These are phyloP conservation scores for Hypoxylon sp. DNA, from an alignment of 2,329 filamentous ascomycete species.

Conservation along the genomic window DNA sequence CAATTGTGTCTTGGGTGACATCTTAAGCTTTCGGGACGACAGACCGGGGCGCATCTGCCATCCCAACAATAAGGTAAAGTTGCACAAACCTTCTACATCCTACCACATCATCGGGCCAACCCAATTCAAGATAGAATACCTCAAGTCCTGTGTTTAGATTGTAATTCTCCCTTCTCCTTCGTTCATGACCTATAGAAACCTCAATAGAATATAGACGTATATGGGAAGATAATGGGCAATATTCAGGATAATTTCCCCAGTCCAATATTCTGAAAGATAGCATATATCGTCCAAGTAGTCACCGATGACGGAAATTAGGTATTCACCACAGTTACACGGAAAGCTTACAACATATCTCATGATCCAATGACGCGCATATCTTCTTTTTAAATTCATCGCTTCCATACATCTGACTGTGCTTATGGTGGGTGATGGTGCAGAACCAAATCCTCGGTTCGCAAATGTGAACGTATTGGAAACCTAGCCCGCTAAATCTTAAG, in stretches of 20 bases:
- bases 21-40: conserved; percentile 5
- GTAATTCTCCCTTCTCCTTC: too few relatives aligned
- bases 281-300: too few relatives aligned
- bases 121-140: not conserved
- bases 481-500: conserved; percentile 20
- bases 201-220: too few relatives aligned
- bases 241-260: too few relatives aligned
- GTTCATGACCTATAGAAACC: too few relatives aligned
- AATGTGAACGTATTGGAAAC: conserved; percentile 24
- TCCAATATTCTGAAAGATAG: too few relatives aligned
- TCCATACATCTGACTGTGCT: conserved; percentile 30
- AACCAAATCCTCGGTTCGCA: conserved; percentile 35
- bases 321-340: conserved; percentile 9
- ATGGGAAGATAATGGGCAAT: too few relatives aligned
- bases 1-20: not conserved
- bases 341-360: conserved; percentile 11
- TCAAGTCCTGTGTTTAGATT: too few relatives aligned
- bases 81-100: conserved; percentile 13
- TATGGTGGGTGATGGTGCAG: conserved; percentile 35
- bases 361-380: conserved; percentile 32
- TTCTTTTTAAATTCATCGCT: conserved; percentile 26
- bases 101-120: conserved; percentile 8
- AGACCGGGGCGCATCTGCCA: conserved; percentile 17
- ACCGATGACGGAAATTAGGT: conserved; percentile 18
- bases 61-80: conserved; percentile 23